Evolutionary conservation across 2,329 filamentous ascomycete genomes (phyloP).

Genomic region (Plectosphaerella cucumerina): DNA sequence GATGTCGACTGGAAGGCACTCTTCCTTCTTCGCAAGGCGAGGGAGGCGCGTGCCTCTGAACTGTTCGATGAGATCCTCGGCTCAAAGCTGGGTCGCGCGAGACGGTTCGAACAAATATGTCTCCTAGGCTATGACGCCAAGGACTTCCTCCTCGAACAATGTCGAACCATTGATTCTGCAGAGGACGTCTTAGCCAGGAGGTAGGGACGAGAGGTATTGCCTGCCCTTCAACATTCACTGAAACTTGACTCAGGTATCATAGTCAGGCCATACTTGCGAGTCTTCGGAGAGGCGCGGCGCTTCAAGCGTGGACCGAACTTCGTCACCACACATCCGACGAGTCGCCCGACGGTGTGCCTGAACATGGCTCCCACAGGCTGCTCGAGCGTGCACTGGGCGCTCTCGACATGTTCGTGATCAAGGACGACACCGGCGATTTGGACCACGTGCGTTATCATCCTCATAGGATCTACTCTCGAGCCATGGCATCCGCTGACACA

Average conservation of each 20-base stretch:
- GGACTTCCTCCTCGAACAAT: conserved; percentile 71
- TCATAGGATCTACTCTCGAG: neutral
- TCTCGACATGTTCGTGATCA: conserved; percentile 86
- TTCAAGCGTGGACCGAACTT: conserved; percentile 65
- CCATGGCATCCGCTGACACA: conserved; percentile 7
- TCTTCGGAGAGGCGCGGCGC: conserved; percentile 75
- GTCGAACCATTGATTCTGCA: conserved; percentile 49
- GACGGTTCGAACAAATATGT: conserved; percentile 67
- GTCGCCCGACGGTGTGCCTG: neutral
- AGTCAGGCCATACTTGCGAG: conserved; percentile 70
- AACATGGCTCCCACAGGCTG: conserved; percentile 7
- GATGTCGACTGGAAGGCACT: conserved; percentile 71
- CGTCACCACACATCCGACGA: conserved; percentile 29
- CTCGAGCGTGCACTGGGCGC: conserved; percentile 74
- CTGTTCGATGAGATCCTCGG: conserved; percentile 65
- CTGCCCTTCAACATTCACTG: conserved; percentile 8
- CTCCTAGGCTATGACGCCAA: conserved; percentile 81
- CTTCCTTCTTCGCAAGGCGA: conserved; percentile 51
- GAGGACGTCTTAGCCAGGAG: conserved; percentile 76
- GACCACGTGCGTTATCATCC: conserved; percentile 53
- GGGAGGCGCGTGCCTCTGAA: conserved; percentile 45
- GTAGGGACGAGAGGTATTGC: conserved; percentile 23
- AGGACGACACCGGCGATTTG: conserved; percentile 68
- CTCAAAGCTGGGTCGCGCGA: conserved; percentile 66
- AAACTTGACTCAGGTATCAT: conserved; percentile 56